A percentile compares a stretch with the other conserved stretches of the same genome.
These are phyloP conservation scores for Colletotrichum chrysophilum DNA, from an alignment of 2,329 filamentous ascomycete species.

Conservation along the genomic window DNA sequence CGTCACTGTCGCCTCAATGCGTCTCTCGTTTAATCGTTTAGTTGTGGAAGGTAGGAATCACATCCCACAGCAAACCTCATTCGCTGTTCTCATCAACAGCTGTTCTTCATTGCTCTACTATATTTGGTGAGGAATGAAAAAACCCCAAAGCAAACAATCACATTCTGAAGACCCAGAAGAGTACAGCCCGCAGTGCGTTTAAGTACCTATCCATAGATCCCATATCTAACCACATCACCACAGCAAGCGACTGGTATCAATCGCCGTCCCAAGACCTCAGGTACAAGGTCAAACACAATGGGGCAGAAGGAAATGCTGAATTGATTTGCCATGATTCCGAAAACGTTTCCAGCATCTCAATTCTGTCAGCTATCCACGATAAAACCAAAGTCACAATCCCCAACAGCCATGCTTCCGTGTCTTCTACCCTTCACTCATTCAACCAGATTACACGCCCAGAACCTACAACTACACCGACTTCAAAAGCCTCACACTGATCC, in stretches of 20 bases:
- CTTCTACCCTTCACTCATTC: not conserved
- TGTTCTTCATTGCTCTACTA: fast-evolving
- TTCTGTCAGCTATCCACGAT: too few species aligned
- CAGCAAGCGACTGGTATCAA: not conserved
- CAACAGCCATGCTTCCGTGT: fast-evolving
- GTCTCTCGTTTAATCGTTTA: not conserved
- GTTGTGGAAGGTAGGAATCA: fast-evolving
- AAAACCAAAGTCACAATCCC: too few species aligned
- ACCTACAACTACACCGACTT: not conserved
- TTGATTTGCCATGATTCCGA: not conserved
- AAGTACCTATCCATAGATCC: fast-evolving
- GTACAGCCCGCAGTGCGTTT: not conserved
- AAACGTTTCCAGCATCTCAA: not conserved
- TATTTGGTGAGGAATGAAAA: not conserved
- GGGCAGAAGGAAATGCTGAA: too few species aligned
- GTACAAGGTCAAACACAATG: not conserved
- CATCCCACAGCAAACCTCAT: not conserved
- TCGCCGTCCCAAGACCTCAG: fast-evolving
- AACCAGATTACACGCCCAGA: not conserved
- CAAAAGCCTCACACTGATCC: not conserved
- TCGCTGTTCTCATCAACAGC: fast-evolving
- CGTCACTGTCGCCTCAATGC: fast-evolving
- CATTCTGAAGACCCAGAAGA: not conserved
- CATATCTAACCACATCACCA: fast-evolving
- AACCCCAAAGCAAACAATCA: too few species aligned